Base-by-base conservation (phyloP, 1,284 basidiomycete genomes). In the Boletus sp. region DNA sequence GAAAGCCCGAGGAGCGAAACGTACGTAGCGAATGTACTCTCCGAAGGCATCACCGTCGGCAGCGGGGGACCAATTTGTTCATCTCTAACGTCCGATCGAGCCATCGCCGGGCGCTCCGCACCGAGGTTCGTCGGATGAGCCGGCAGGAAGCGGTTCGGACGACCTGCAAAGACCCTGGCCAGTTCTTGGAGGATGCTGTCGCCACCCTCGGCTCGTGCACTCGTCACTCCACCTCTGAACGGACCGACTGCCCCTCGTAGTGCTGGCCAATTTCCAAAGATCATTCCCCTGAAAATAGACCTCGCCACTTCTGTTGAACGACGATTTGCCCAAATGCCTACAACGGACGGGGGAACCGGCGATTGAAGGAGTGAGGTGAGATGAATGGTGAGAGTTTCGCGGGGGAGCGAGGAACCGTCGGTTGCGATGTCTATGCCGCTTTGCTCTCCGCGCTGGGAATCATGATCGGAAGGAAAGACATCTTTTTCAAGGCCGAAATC, bases 1-100 rank as follows among this genome's bases (percentile, higher is more conserved):
- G 81, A 80, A 6, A 83, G 73, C 0, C 85, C 86, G 16, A 93
- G 80, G 1, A 95, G 78, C 35, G 80, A 72, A 51, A 95, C 80
- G 69, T 91, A 90, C 11, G 85, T 71, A 30, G 83, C 78, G 70
- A 87, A 93, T 17, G 82, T 80, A 23, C 66, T 67, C 49, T 80
- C 77, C 47, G 78, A 78, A 1, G 87, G 87, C 23, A 81, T 63
- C 47, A 90, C 75, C 76, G 80, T 72, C 67, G 66, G 74, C 2
- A 75, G 61, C 2, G 71, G 56, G 0, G 68, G 63, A 3, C 67
- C 71, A 11, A 71, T 9, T 6, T 5, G 60, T 28, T 61, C 61
- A 23, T 55, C 38, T 4, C 14, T 47, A 9, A 4, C 9, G 16
- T 38, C 43, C 2, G 55, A 43, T 27, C 8, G 40, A 1, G 61